Evolutionary conservation across 2,329 filamentous ascomycete species (phyloP).

Genomic region (Pestalotiopsis sp.): DNA sequence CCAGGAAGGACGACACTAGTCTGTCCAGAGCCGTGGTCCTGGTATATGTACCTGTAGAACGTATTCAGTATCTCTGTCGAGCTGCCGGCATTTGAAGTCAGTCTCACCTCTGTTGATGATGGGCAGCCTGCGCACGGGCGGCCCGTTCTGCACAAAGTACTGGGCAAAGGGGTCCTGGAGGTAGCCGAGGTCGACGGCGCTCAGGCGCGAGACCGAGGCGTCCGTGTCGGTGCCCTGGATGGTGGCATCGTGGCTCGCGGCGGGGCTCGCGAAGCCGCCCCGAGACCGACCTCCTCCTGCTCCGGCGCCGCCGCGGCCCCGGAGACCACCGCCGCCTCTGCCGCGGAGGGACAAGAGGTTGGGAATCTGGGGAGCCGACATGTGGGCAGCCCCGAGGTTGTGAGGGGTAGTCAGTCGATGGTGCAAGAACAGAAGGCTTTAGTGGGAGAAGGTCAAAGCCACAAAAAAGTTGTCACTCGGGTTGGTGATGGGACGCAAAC

Average conservation of each 20-base stretch:
- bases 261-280: slow-evolving; percentile 19
- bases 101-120: slow-evolving; percentile 87
- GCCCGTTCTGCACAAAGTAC: slow-evolving; percentile 60
- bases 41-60: slow-evolving; percentile 77
- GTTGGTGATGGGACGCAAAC: no score
- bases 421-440: no score
- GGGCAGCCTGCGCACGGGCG: slow-evolving; percentile 68
- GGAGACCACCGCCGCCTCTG: slow-evolving; percentile 41
- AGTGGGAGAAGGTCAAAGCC: no score
- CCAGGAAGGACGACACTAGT: slow-evolving; percentile 73
- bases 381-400: slow-evolving; percentile 31
- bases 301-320: slow-evolving; percentile 17
- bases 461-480: no score
- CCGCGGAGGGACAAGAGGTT: slow-evolving; percentile 66
- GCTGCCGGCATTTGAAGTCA: background rate
- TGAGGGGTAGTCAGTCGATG: no score
- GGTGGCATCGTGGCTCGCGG: slow-evolving; percentile 62
- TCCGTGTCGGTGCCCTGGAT: slow-evolving; percentile 92
- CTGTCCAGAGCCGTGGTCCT: slow-evolving; percentile 81
- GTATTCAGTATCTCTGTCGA: slow-evolving; percentile 20
- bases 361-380: slow-evolving; percentile 75
- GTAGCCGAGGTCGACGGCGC: slow-evolving; percentile 84
- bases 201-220: slow-evolving; percentile 84
- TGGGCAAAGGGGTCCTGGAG: slow-evolving; percentile 77
- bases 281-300: slow-evolving; percentile 23